Evolutionary conservation across 2,329 filamentous ascomycete genomes (phyloP), one percentile per base, ranked within the genome.

Genomic region (Alternaria brassicicola): DNA sequence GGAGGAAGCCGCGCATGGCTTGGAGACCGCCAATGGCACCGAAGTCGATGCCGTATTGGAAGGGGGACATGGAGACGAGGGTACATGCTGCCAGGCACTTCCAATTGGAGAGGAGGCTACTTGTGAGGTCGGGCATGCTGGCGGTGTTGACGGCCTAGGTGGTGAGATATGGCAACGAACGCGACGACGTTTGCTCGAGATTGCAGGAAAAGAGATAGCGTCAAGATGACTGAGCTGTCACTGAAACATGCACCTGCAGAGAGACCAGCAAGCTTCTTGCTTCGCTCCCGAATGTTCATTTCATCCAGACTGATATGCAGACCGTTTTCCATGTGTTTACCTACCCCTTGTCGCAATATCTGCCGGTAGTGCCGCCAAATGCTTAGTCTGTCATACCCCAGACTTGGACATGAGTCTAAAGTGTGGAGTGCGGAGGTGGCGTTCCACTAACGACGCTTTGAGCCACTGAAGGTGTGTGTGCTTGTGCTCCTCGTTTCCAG

Each of bases 1-100:
- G 70, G 5, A 83, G 75, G 48, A 84, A 84, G 13, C 81, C 82
- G 2, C 75, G 68, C 82, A 83, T 84, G 58, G 82, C 82, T 68
- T 84, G 82, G 1, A 84, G 65, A 36, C 82, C 81, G 25, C 80
- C 80, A 48, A 84, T 84, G 21, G 83, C 70, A 21, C 82, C 81
- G 63, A 84, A 84, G 61, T 84, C 81, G 41, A 82, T 72, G 26
- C 82, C 82, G 67, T 84, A 84, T 57, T 84, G 82, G 60, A 84
- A 84, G 0, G 82, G 81, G 21, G 78, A 81, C 69, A 84, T 78
- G 3, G 81, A 79, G 15, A 84, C 77, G 0, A 84, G 69, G 0
- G 80, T 79, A 55, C 82, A 83, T 21, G 82, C 82, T 6, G 80
- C 25, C 39, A 83, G 75, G 61, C 80, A 82, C 65, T 79, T 80